Evolutionary conservation across 2,329 filamentous ascomycete species (phyloP).

Genomic region (Aspergillus piperis): DNA sequence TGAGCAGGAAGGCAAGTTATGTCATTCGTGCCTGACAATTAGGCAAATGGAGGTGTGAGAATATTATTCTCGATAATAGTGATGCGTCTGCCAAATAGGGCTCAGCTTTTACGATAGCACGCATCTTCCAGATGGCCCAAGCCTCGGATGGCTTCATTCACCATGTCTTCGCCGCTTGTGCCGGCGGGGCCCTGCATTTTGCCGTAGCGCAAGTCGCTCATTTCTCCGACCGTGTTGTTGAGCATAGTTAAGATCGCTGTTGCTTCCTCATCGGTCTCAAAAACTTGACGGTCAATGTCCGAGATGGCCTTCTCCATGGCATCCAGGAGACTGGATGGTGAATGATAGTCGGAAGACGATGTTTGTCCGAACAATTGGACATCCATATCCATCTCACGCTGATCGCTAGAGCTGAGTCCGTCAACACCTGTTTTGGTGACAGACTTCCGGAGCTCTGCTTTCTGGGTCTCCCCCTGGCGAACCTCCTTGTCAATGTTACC

Average conservation of each 20-base stretch:
- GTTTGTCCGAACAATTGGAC: slow-evolving; percentile 61
- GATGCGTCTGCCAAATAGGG: neutral
- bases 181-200: slow-evolving; percentile 56
- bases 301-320: slow-evolving; percentile 68
- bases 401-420: slow-evolving; percentile 34
- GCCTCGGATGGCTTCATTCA: slow-evolving; percentile 67
- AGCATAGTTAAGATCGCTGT: slow-evolving; percentile 62
- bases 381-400: slow-evolving; percentile 49
- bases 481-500: slow-evolving; percentile 50
- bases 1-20: neutral
- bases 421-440: slow-evolving; percentile 35
- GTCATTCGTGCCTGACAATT: neutral
- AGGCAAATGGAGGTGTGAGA: neutral
- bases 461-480: slow-evolving; percentile 39
- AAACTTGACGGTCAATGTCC: slow-evolving; percentile 69
- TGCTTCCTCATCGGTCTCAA: slow-evolving; percentile 66
- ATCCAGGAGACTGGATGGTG: slow-evolving; percentile 63
- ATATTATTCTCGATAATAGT: neutral
- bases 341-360: slow-evolving; percentile 56
- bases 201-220: slow-evolving; percentile 84
- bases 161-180: slow-evolving; percentile 60
- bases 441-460: slow-evolving; percentile 40
- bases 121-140: slow-evolving; percentile 64
- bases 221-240: slow-evolving; percentile 65
- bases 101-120: slow-evolving; percentile 51